A percentile compares a stretch with the other conserved stretches of the same genome.
Conservation (phyloP, 306 rosid genomes). For the Mimosa pudica region DNA sequence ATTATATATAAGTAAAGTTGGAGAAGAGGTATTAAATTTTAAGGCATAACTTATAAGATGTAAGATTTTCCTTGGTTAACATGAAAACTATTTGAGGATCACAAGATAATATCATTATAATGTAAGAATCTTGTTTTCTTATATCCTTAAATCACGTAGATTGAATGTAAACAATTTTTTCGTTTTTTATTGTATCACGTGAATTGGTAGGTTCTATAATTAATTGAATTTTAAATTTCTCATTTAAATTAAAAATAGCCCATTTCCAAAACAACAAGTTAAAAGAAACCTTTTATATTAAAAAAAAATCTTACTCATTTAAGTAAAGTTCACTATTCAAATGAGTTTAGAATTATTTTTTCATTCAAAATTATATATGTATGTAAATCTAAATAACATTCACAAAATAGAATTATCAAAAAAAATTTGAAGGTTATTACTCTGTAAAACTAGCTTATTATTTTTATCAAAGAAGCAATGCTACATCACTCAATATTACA, state of each 20-base stretch:
- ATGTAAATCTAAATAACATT: not conserved
- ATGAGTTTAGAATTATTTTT: not conserved
- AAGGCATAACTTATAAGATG: too few relatives aligned
- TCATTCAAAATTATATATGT: not conserved
- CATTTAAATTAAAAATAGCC: not conserved
- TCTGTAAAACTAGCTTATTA: not conserved
- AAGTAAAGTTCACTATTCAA: not conserved
- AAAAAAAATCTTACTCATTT: not conserved
- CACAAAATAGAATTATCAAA: not conserved
- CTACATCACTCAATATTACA: not conserved
- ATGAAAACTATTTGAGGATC: too few relatives aligned
- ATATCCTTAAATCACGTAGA: not conserved
- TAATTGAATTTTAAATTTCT: not conserved
- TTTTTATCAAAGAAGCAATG: not conserved
- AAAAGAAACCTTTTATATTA: not conserved
- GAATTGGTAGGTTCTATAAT: not conserved
- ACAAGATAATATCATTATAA: not conserved
- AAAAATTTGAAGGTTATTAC: not conserved
- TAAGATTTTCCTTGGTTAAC: too few relatives aligned
- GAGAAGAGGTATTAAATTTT: too few relatives aligned
- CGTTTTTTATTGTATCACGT: not conserved
- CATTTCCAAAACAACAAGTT: not conserved
- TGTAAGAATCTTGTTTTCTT: not conserved
- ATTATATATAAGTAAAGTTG: too few relatives aligned
- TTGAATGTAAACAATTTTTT: not conserved